Evolutionary conservation across 257 asterid genomes (phyloP), one percentile per base, ranked within the genome.

Genomic region (Anisodus acutangulus): DNA sequence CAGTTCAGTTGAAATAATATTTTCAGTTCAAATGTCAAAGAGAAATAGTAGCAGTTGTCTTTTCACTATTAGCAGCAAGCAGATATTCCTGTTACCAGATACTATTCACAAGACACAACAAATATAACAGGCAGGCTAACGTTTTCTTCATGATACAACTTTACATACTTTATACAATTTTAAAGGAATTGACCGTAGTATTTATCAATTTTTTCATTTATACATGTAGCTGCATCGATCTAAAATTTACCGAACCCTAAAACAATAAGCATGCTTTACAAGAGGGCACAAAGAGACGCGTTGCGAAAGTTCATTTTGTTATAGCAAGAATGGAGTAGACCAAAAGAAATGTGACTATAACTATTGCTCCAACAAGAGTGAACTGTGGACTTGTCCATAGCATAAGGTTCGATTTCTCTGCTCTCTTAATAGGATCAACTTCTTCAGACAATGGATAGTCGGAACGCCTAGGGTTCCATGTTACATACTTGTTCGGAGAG

Each of bases 371-470:
- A 16, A 17, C 87, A 10, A 94, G 91, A 49, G 97, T 91, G 91
- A 94, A 96, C 67, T 87, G 83, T 0, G 97, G 97, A 85, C 97
- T 93, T 72, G 98, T 94, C 99, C 98, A 96, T 53, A 92, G 83
- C 92, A 62, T 90, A 78, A 96, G 99, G 84, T 96, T 93, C 3
- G 95, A 91, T 83, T 92, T 93, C 98, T 96, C 99, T 17, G 97
- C 81, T 90, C 97, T 89, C 62, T 90, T 96, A 85, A 96, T 96
- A 79, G 99, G 99, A 85, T 96, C 99, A 59, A 96, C 90, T 85
- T 96, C 99, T 91, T 94, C 98, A 2, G 98, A 94, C 0, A 89
- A 86, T 3, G 99, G 99, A 86, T 88, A 96, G 71, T 96, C 94
- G 0, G 97, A 92, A 0, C 90, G 94, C 89, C 85, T 91, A 2